Evolutionary conservation across 306 rosid species (phyloP).

Genomic region (Prunus padus): DNA sequence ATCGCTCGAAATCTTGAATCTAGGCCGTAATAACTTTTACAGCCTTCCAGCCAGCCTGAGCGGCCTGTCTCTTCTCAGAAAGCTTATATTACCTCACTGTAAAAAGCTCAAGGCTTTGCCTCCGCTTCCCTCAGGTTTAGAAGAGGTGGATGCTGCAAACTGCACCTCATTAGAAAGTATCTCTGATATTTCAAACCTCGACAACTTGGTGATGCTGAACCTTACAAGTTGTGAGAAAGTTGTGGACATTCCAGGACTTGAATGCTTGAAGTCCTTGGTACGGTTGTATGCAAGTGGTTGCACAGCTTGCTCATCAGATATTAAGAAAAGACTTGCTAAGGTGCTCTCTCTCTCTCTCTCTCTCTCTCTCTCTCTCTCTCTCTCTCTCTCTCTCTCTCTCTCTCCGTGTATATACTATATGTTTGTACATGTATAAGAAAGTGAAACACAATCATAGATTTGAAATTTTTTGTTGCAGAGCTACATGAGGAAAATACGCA

Average conservation of each 20-base stretch:
- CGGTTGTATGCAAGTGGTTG: slow-evolving; percentile 51
- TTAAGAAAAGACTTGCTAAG: slow-evolving; percentile 52
- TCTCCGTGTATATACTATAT: too few species aligned
- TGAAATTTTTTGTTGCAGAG: slow-evolving; percentile 32
- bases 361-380: background rate
- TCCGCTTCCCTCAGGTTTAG: slow-evolving; percentile 63
- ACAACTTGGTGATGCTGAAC: slow-evolving; percentile 40
- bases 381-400: too few species aligned
- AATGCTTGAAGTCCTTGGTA: slow-evolving; percentile 53
- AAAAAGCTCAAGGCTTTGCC: slow-evolving; percentile 50
- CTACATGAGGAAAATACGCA: slow-evolving; percentile 47
- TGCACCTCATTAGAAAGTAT: slow-evolving; percentile 46
- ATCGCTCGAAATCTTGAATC: slow-evolving; percentile 39
- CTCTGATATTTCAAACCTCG: slow-evolving; percentile 49
- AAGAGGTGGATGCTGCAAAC: slow-evolving; percentile 39
- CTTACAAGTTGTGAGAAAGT: slow-evolving; percentile 56
- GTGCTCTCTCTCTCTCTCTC: slow-evolving; percentile 21
- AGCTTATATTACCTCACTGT: slow-evolving; percentile 40
- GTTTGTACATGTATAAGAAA: background rate
- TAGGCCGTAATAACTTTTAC: slow-evolving; percentile 40
- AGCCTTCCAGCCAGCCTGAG: slow-evolving; percentile 63
- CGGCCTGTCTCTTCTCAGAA: slow-evolving; percentile 46
- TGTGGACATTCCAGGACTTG: slow-evolving; percentile 62
- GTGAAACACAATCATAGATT: background rate
- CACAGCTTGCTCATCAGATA: slow-evolving; percentile 38